Conservation (phyloP, 2,329 filamentous ascomycete genomes). For the Sarocladiaceae sp. region DNA sequence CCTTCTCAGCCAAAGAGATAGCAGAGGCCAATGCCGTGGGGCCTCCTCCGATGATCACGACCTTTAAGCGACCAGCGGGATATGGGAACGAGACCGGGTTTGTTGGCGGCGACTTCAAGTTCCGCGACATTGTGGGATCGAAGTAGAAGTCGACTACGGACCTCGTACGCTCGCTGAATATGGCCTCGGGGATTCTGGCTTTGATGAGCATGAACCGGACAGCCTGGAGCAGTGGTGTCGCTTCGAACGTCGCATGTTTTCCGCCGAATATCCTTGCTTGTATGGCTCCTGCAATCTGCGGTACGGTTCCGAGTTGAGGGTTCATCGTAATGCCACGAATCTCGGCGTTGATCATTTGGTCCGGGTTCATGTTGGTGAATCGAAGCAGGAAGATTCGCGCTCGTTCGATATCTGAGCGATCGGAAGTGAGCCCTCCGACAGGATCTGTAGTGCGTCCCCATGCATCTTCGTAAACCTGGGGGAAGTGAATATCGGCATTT, state of each 20-base stretch:
- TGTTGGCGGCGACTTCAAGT: conserved; percentile 16
- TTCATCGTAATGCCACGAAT: conserved; percentile 24
- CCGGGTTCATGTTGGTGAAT: conserved; percentile 19
- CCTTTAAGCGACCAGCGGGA: conserved; percentile 20
- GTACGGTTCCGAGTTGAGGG: conserved; percentile 17
- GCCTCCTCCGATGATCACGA: conserved; percentile 26
- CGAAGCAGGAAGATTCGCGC: conserved; percentile 24
- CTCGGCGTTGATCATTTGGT: conserved; percentile 15
- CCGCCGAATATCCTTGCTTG: conserved; percentile 21
- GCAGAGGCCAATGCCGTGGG: conserved; percentile 26
- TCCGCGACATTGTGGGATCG: conserved; percentile 25
- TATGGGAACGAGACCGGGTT: conserved; percentile 22
- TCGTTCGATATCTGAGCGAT: conserved; percentile 15
- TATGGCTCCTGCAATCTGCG: conserved; percentile 22
- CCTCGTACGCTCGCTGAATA: conserved; percentile 11
- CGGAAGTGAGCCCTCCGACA: not conserved
- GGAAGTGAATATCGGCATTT: conserved; percentile 8
- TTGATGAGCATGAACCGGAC: conserved; percentile 29
- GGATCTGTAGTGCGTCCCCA: conserved; percentile 4
- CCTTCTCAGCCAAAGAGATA: conserved; percentile 28
- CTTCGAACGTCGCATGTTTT: conserved; percentile 22
- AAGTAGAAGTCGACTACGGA: conserved; percentile 29
- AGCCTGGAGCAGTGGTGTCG: conserved; percentile 25
- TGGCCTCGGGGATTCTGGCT: conserved; percentile 17
- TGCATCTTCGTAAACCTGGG: conserved; percentile 10